phyloP scores from a whole-genome alignment of 345 rosid species.

The Lumnitzera littorea region DNA sequence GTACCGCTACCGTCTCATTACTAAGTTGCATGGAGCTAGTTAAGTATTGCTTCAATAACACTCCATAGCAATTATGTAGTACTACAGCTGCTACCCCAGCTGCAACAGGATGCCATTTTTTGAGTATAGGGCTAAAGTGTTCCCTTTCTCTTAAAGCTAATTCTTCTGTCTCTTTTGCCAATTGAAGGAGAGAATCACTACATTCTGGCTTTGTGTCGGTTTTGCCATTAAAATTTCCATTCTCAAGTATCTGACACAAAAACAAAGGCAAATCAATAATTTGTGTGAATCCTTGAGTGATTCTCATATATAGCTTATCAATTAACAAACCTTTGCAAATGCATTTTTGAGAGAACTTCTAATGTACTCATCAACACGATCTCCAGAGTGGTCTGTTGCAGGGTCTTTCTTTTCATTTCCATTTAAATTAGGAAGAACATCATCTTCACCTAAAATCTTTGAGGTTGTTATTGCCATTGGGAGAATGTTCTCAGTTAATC shows the following conservation, averaged over 20 bases:
- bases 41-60: slow-evolving; percentile 30
- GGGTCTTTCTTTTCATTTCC: slow-evolving; percentile 37
- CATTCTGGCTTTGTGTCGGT: slow-evolving; percentile 24
- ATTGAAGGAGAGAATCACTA: slow-evolving; percentile 26
- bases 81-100: slow-evolving; percentile 35
- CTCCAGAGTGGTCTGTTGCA: slow-evolving; percentile 43
- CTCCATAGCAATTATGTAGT: slow-evolving; percentile 36
- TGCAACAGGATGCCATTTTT: slow-evolving; percentile 37
- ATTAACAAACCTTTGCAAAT: slow-evolving; percentile 46
- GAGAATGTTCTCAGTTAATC: slow-evolving; percentile 58
- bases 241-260: slow-evolving; percentile 1
- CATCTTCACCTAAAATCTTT: slow-evolving; percentile 63
- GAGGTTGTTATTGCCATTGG: slow-evolving; percentile 74
- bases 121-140: slow-evolving; percentile 31
- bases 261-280: background rate
- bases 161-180: slow-evolving; percentile 41
- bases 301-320: no score
- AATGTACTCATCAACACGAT: slow-evolving; percentile 68
- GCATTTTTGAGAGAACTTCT: slow-evolving; percentile 68
- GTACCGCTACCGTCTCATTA: slow-evolving; percentile 24
- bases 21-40: slow-evolving; percentile 15
- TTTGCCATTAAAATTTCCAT: slow-evolving; percentile 19
- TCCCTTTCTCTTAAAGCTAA: slow-evolving; percentile 38
- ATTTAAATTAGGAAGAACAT: slow-evolving; percentile 18
- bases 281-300: no score